phyloP scores from a whole-genome alignment of 2,329 filamentous ascomycete genomes.

The Cryphonectria nitschkei region DNA sequence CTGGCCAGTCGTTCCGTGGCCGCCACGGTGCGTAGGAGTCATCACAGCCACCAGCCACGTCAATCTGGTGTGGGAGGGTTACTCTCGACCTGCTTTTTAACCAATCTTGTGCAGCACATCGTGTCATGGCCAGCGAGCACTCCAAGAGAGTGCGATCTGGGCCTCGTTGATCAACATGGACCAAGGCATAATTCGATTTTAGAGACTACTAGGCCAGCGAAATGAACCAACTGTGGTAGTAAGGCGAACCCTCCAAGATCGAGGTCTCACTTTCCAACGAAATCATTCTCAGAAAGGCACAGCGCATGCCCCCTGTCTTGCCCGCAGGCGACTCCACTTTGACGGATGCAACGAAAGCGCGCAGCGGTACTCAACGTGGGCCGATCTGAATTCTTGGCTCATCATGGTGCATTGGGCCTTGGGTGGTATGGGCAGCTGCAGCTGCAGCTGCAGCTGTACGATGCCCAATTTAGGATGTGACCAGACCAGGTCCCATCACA shows the following conservation, averaged over 20 bases:
- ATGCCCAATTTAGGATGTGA: constrained; percentile 20
- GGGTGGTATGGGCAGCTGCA: constrained; percentile 22
- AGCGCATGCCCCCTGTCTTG: constrained; percentile 10
- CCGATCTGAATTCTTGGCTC: constrained; percentile 14
- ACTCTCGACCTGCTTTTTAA: constrained; percentile 2
- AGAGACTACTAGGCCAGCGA: background rate
- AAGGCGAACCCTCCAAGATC: constrained; percentile 12
- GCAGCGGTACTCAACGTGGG: constrained; percentile 16
- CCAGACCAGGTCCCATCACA: constrained; percentile 13
- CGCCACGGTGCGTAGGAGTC: background rate
- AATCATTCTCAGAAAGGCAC: constrained; percentile 15
- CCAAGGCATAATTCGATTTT: background rate
- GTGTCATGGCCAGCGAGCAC: background rate
- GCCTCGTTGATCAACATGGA: constrained; percentile 18
- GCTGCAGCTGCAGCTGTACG: constrained; percentile 21
- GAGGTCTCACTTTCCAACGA: constrained; percentile 9
- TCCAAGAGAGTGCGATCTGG: constrained; percentile 2
- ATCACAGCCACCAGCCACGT: constrained; percentile 17
- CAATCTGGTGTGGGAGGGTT: constrained; percentile 3
- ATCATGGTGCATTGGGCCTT: constrained; percentile 20
- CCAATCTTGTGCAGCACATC: constrained; percentile 8
- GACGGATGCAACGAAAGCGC: constrained; percentile 25
- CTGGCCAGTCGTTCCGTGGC: background rate
- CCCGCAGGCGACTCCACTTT: constrained; percentile 6
- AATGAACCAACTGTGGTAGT: constrained; percentile 9